Conservation (phyloP, 2,329 filamentous ascomycete genomes). For the Onygenales sp. region DNA sequence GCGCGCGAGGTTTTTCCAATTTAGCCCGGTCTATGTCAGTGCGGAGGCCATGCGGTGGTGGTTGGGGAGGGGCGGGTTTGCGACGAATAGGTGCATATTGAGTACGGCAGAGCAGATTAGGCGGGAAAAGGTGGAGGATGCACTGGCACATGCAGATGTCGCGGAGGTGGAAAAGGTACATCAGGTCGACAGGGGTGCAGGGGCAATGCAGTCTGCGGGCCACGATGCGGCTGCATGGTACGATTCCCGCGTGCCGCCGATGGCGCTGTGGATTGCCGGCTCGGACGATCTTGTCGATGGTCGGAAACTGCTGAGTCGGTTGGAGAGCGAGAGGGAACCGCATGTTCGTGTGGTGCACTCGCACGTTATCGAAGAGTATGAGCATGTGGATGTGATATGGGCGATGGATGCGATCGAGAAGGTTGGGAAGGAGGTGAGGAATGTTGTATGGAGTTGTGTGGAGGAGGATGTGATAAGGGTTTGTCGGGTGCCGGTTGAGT, state of each 20-base stretch:
- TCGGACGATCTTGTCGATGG: conserved; percentile 81
- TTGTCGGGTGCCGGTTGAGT: conserved; percentile 58
- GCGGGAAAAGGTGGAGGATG: conserved; percentile 42
- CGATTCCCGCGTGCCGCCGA: conserved; percentile 64
- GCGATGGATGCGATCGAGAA: conserved; percentile 79
- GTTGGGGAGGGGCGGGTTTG: conserved; percentile 80
- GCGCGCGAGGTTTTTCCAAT: conserved; percentile 78
- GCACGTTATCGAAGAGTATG: conserved; percentile 77
- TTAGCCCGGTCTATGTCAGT: conserved; percentile 81
- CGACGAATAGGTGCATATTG: conserved; percentile 75
- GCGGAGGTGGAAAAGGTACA: not conserved
- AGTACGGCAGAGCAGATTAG: conserved; percentile 64
- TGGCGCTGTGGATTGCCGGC: conserved; percentile 82
- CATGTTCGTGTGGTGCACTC: conserved; percentile 70
- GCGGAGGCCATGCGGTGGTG: conserved; percentile 93
- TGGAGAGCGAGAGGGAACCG: conserved; percentile 70
- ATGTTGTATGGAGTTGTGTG: conserved; percentile 75
- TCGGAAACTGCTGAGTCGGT: conserved; percentile 59
- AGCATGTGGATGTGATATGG: conserved; percentile 93
- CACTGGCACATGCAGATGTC: conserved; percentile 3
- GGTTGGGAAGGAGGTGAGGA: conserved; percentile 69
- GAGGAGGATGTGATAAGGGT: conserved; percentile 43
- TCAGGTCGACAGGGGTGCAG: not conserved
- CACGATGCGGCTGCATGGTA: conserved; percentile 58
- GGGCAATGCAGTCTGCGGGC: not conserved